These are phyloP conservation scores for Isabelozyma rhagii DNA, from an alignment of 805 yeast genomes.

Conservation along the genomic window DNA sequence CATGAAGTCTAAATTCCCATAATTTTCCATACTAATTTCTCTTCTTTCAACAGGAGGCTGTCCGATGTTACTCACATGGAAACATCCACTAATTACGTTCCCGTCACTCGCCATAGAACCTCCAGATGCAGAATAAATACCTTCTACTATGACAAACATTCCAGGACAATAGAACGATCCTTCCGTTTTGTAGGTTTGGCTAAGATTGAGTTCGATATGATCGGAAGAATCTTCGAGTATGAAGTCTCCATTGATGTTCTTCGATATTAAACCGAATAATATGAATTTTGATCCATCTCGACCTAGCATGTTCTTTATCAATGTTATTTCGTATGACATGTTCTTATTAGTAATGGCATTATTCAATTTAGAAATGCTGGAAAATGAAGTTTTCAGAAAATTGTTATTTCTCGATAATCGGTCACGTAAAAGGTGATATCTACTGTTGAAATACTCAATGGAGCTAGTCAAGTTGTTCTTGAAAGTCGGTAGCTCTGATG, in stretches of 20 bases:
- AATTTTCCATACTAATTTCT: conserved; percentile 59
- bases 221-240: conserved; percentile 82
- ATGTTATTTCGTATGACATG: conserved; percentile 47
- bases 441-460: conserved; percentile 44
- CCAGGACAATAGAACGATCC: conserved; percentile 74
- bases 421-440: conserved; percentile 66
- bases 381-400: conserved; percentile 54
- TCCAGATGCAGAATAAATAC: conserved; percentile 70
- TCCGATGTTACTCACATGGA: conserved; percentile 71
- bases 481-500: conserved; percentile 3
- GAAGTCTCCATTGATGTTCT: conserved; percentile 64
- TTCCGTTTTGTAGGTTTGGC: conserved; percentile 57
- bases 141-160: conserved; percentile 76
- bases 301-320: conserved; percentile 82
- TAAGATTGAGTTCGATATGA: conserved; percentile 61
- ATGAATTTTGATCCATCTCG: conserved; percentile 74
- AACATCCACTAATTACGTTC: conserved; percentile 41
- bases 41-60: conserved; percentile 90
- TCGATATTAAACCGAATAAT: conserved; percentile 71
- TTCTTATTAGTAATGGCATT: conserved; percentile 12
- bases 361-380: conserved; percentile 43
- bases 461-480: conserved; percentile 15
- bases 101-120: conserved; percentile 32
- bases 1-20: conserved; percentile 75
- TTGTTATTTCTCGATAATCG: conserved; percentile 71